These are phyloP conservation scores for Paratinospora sagittata DNA, from an alignment of 164 flowering plant species.

Conservation along the genomic window DNA sequence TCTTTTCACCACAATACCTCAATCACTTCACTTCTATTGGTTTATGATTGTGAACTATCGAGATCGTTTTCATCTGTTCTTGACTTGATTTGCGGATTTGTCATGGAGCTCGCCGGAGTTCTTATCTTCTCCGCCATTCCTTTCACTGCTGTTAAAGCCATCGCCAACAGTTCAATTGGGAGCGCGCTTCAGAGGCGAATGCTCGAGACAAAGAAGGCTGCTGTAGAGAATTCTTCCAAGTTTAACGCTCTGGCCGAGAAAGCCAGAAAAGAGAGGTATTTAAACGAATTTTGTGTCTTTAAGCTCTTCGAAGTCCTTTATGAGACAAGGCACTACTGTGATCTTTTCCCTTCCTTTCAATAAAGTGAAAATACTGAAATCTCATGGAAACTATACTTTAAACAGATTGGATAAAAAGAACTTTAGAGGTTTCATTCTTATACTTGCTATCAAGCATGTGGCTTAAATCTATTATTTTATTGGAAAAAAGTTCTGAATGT, in stretches of 20 bases:
- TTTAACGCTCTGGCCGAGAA: slow-evolving; percentile 45
- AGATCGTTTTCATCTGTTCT: neutral
- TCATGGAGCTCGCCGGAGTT: slow-evolving; percentile 72
- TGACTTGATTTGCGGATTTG: neutral
- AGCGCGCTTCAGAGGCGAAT: slow-evolving; percentile 58
- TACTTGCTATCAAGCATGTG: too few species aligned
- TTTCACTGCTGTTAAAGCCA: slow-evolving; percentile 87
- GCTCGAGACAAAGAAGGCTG: slow-evolving; percentile 54
- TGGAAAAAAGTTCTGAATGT: too few species aligned
- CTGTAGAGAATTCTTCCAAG: slow-evolving; percentile 39
- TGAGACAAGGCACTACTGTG: neutral
- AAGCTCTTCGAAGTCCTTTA: neutral
- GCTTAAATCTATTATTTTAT: too few species aligned
- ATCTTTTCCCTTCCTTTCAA: neutral
- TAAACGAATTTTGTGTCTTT: neutral
- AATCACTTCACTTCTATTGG: neutral
- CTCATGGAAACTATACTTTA: too few species aligned
- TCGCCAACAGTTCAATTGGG: slow-evolving; percentile 83
- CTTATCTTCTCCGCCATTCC: slow-evolving; percentile 89
- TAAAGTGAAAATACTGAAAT: neutral
- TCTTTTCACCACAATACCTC: neutral
- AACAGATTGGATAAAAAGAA: too few species aligned
- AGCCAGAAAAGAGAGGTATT: slow-evolving; percentile 67
- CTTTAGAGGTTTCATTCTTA: too few species aligned
- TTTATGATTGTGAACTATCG: neutral